A percentile compares a stretch with the other conserved stretches of the same genome.
These are phyloP conservation scores for Pulicaria dysenterica DNA, from an alignment of 129 eudicot species.

Conservation along the genomic window DNA sequence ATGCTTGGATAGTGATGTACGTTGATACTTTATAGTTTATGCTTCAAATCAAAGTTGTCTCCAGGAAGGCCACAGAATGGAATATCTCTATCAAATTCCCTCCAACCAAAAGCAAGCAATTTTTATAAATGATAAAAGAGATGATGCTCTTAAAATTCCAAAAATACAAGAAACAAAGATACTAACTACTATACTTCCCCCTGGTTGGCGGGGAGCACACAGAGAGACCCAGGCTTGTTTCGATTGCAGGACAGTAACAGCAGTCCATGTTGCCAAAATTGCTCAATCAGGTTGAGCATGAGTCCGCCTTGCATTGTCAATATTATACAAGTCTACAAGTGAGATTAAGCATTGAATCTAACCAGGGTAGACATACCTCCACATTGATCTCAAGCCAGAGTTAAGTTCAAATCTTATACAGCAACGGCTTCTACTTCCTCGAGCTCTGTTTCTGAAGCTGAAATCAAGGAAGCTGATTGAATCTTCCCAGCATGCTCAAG, in stretches of 20 bases:
- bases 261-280: conserved; percentile 7
- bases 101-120: no score
- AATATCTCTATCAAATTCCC: no score
- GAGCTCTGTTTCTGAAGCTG: conserved; percentile 62
- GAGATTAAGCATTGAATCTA: conserved; percentile 11
- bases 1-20: no score
- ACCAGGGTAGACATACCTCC: conserved; percentile 11
- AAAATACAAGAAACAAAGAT: no score
- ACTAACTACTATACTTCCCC: no score
- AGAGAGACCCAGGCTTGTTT: neutral
- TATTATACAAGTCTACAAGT: no score
- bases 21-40: no score
- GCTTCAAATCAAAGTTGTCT: no score
- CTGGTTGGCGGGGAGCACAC: neutral
- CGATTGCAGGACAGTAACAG: conserved; percentile 14
- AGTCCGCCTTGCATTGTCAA: conserved; percentile 2
- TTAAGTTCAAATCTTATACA: conserved; percentile 23
- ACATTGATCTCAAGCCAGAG: neutral
- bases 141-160: no score
- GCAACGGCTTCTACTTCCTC: conserved; percentile 48
- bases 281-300: neutral
- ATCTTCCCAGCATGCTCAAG: conserved; percentile 93
- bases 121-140: no score
- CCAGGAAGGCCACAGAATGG: no score
- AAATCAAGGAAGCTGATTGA: conserved; percentile 86